phyloP scores from a whole-genome alignment of 257 asterid species.

The Primulina eburnea region DNA sequence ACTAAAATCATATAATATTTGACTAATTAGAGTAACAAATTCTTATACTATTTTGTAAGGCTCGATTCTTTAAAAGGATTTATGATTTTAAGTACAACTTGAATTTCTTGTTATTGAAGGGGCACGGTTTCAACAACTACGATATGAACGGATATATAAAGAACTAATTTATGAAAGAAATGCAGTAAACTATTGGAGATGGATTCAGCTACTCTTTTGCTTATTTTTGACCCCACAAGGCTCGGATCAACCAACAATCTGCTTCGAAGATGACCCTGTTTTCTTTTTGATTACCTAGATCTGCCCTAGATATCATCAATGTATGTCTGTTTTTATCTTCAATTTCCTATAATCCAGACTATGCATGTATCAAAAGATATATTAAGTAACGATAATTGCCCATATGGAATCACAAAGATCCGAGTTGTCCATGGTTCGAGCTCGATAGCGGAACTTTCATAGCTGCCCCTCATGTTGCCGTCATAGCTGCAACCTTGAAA shows the following conservation, averaged over 20 bases:
- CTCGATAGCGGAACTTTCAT: conserved; percentile 26
- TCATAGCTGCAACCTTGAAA: conserved; percentile 24
- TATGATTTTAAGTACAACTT: too few species aligned
- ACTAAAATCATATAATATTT: too few species aligned
- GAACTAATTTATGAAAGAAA: too few species aligned
- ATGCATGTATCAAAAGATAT: neutral
- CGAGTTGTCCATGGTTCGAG: neutral
- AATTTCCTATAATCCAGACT: neutral
- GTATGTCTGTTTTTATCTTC: neutral
- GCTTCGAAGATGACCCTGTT: conserved; percentile 31
- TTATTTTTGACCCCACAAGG: neutral
- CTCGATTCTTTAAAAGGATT: too few species aligned
- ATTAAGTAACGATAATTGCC: too few species aligned
- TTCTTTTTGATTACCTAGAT: conserved; percentile 23
- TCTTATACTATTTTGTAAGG: too few species aligned
- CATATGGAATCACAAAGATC: neutral
- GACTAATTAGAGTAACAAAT: too few species aligned
- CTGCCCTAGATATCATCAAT: conserved; percentile 23
- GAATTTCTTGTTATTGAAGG: too few species aligned
- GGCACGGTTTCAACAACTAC: too few species aligned
- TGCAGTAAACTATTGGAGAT: too few species aligned
- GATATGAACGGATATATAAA: too few species aligned
- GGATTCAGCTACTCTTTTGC: neutral
- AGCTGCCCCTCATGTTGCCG: conserved; percentile 28
- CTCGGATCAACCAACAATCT: conserved; percentile 5